Base-by-base conservation (phyloP, 2,329 filamentous ascomycete species). In the Alternaria brassicicola region DNA sequence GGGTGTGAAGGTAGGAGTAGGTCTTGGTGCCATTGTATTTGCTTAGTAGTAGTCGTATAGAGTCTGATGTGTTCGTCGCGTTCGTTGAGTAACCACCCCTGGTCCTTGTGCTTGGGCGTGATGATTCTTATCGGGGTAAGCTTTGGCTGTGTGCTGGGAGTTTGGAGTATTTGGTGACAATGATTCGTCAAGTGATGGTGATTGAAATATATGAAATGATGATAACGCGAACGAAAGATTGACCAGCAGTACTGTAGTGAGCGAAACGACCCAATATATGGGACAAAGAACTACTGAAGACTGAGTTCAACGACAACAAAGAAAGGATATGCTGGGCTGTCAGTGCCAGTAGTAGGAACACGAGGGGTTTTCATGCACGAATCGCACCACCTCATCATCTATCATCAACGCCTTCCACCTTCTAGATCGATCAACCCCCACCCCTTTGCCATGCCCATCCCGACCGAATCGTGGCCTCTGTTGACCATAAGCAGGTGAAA, bases 311-410 rank as follows among this genome's bases (percentile, higher is more conserved):
- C 15, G 3, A 23, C 21, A 1, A 28, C 10, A 4, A 36, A 30
- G 53, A 52, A 31, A 21, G 53, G 53, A 55, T 56, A 52, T 52
- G 53, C 53, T 17, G 19, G 47, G 46, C n/a, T 52, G 39, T 50
- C 30, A 31, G 19, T 31, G n/a, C 0, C 1, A 30, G 28, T 55
- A 56, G 53, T 28, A 25, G 30, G 53, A 56, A 56, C 47, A 56
- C 2, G 53, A 52, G 53, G 53, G 53, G 53, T 43, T 41, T 42
- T 39, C 19, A 4, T 46, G 26, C 28, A 41, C 19, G 28, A 28
- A 55, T 19, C 19, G n/a, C 28, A 36, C 25, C 19, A 10, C 21
- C 17, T 26, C 6, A 35, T 31, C 31, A 35, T 23, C 45, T 28
- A 26, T 26, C 6, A 35, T 31, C 31, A 35, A 30, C 45, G 28